Evolutionary conservation across 352 stramenopile genomes (phyloP).

Genomic region (Phytophthora sp.): DNA sequence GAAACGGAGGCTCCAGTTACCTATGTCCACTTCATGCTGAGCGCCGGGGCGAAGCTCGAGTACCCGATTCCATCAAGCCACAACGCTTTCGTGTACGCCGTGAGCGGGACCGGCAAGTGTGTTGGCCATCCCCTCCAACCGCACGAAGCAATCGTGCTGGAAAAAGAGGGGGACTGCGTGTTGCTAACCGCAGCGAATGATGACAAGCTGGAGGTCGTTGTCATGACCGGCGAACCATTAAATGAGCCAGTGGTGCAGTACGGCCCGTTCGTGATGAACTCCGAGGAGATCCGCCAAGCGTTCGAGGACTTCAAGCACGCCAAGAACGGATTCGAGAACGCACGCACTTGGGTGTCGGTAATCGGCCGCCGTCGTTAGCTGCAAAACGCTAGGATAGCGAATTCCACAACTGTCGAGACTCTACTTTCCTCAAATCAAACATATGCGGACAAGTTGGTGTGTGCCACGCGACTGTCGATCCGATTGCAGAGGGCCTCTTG

Average conservation of each 20-base stretch:
- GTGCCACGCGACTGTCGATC: background rate
- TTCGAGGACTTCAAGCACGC: background rate
- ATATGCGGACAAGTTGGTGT: no score
- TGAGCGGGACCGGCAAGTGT: slow-evolving; percentile 27
- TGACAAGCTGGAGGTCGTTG: slow-evolving; percentile 51
- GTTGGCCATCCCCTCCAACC: slow-evolving; percentile 9
- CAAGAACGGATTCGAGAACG: background rate
- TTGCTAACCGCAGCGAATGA: slow-evolving; percentile 25
- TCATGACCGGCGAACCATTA: slow-evolving; percentile 57
- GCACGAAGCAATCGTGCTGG: slow-evolving; percentile 52
- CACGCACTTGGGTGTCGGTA: background rate
- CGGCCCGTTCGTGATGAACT: slow-evolving; percentile 55
- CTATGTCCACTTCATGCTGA: slow-evolving; percentile 49
- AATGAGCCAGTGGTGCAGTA: slow-evolving; percentile 65
- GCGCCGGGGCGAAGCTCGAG: slow-evolving; percentile 29
- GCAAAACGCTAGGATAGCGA: no score
- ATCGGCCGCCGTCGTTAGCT: background rate
- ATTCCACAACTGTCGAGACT: no score
- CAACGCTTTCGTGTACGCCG: slow-evolving; percentile 43
- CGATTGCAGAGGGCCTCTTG: background rate
- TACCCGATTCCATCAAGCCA: slow-evolving; percentile 34
- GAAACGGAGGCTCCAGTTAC: slow-evolving; percentile 43
- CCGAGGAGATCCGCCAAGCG: background rate
- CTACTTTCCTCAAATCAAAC: no score
- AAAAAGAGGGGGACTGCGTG: slow-evolving; percentile 48